Base-by-base conservation (phyloP, 192 early-diverging fungal species). In the Linnemannia schmuckeri region DNA sequence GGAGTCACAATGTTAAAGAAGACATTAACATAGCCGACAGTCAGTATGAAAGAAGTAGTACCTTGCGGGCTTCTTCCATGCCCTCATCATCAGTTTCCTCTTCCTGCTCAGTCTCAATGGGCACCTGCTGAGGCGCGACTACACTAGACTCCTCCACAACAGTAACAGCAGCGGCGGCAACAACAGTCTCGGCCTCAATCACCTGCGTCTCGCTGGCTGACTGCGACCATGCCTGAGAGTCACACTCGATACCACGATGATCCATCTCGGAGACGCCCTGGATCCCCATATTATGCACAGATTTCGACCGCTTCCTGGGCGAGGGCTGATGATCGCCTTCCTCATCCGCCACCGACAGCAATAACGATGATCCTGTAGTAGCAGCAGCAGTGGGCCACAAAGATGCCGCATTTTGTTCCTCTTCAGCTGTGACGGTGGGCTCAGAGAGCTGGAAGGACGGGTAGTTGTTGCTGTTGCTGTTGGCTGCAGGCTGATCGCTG, bases 1-100 rank as follows among this genome's bases (percentile, higher is more conserved):
- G 27, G 24, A 8, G 57, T 20, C 20, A 30, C 4, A 72, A 1
- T 41, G 38, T 3, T 3, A 47, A 66, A 22, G 12, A 35, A 22
- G 27, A 17, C 3, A 4, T 66, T 30, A 66, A 15, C 1, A 37
- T 37, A 4, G 18, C 18, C 6, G 18, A 57, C 55, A n/a, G 54
- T 0, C 42, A 47, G 10, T 30, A 38, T 13, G 24, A 42, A 24
- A 37, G 7, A 24, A 24, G 12, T n/a, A n/a, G 66, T 78, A 83
- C 82, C 82, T 38, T 83, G 12, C 71, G 75, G 8, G 82, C 82
- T 49, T 83, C 82, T 33, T 77, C 72, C 75, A 83, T 30, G 7
- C 30, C 74, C 52, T 75, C 76, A 42, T 42, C 47, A 22, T 76
- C 81, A n/a, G 35, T 44, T 5, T 81, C 79, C 4, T 74, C 70